These are phyloP conservation scores for Aristolochia californica DNA, from an alignment of 164 flowering plant genomes.

Conservation along the genomic window DNA sequence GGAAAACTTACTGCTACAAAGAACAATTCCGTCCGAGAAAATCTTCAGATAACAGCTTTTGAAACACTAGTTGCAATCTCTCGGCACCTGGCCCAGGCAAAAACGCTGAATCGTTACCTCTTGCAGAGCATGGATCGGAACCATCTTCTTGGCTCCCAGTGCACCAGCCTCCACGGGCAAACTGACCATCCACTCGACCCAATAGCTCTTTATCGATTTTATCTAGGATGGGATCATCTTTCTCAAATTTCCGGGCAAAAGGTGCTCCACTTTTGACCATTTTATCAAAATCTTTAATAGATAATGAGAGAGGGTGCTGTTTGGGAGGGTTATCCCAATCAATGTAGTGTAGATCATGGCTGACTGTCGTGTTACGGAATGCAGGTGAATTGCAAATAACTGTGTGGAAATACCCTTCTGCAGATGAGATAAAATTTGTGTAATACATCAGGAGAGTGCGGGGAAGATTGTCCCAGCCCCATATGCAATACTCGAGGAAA, in stretches of 20 bases:
- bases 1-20: slow-evolving; percentile 8
- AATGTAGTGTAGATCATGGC: slow-evolving; percentile 95
- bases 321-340: slow-evolving; percentile 99
- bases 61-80: slow-evolving; percentile 46
- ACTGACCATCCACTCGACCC: slow-evolving; percentile 39
- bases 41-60: slow-evolving; percentile 42
- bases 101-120: slow-evolving; percentile 59
- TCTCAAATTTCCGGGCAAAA: slow-evolving; percentile 83
- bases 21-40: slow-evolving; percentile 42
- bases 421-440: slow-evolving; percentile 85
- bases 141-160: slow-evolving; percentile 47
- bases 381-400: slow-evolving; percentile 75
- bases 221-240: slow-evolving; percentile 75
- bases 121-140: slow-evolving; percentile 58
- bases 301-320: slow-evolving; percentile 69
- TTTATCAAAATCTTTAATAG: slow-evolving; percentile 56
- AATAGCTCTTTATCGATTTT: slow-evolving; percentile 78
- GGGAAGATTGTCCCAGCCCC: slow-evolving; percentile 96
- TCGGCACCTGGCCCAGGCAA: slow-evolving; percentile 67
- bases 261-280: slow-evolving; percentile 90
- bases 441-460: slow-evolving; percentile 87
- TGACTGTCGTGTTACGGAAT: slow-evolving; percentile 49
- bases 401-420: slow-evolving; percentile 96
- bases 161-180: slow-evolving; percentile 90
- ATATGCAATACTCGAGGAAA: slow-evolving; percentile 83